These are phyloP conservation scores for Dissophora ornata DNA, from an alignment of 192 early-diverging fungal species.

Conservation along the genomic window DNA sequence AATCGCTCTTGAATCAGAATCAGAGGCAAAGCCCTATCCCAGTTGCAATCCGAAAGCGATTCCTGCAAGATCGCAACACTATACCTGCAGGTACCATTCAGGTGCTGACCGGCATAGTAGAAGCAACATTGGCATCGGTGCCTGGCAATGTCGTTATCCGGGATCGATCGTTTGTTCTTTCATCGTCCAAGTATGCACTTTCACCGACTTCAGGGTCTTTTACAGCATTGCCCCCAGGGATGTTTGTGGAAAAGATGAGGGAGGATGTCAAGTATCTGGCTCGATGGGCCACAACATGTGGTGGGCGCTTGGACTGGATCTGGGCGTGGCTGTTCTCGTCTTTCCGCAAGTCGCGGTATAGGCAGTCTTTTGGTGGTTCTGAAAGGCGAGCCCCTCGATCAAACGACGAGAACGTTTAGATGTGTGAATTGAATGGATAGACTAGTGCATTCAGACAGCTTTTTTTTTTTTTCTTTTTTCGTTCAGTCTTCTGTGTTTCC, in stretches of 20 bases:
- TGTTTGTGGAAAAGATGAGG: constrained; percentile 31
- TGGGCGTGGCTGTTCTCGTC: constrained; percentile 47
- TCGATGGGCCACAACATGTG: constrained; percentile 43
- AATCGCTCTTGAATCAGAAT: too few relatives aligned
- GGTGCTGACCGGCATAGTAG: background rate
- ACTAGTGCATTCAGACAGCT: background rate
- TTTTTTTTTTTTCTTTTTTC: background rate
- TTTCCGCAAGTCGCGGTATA: constrained; percentile 23
- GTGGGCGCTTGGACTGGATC: constrained; percentile 49
- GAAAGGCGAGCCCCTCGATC: constrained; percentile 1
- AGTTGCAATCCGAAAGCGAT: constrained; percentile 13
- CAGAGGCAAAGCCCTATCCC: constrained; percentile 25
- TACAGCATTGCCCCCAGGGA: background rate
- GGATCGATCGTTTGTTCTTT: constrained; percentile 19
- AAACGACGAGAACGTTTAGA: constrained; percentile 44
- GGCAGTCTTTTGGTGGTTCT: background rate
- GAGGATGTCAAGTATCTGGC: constrained; percentile 36
- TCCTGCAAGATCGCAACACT: constrained; percentile 36
- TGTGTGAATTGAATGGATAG: too few relatives aligned
- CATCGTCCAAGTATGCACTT: constrained; percentile 14
- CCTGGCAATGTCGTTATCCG: background rate
- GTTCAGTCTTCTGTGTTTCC: too few relatives aligned
- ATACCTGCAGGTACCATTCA: constrained; percentile 47
- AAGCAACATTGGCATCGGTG: background rate
- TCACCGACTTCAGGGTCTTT: background rate